These are phyloP conservation scores for Schizonepeta tenuifolia DNA, from an alignment of 257 asterid genomes.

Conservation along the genomic window DNA sequence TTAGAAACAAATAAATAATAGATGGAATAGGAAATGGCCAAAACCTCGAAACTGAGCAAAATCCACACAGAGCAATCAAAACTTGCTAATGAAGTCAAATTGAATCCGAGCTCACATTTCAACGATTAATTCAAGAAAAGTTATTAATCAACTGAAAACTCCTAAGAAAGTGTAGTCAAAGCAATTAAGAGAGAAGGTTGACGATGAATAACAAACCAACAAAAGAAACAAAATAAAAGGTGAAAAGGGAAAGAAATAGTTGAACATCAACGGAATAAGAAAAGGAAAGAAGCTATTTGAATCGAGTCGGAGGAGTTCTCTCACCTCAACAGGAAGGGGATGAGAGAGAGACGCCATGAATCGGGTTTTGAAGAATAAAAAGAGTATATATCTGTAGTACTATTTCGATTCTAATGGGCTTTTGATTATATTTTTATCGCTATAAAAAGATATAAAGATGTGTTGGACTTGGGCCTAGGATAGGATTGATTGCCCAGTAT, in stretches of 20 bases:
- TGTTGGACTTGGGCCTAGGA: too few species aligned
- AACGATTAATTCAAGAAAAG: background rate
- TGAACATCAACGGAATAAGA: background rate
- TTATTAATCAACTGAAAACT: background rate
- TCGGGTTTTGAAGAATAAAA: background rate
- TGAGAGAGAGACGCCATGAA: background rate
- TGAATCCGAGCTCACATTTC: slow-evolving; percentile 13
- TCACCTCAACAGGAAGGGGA: slow-evolving; percentile 19
- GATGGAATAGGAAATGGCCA: background rate
- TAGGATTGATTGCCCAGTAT: too few species aligned
- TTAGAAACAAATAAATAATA: background rate
- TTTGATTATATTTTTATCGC: too few species aligned
- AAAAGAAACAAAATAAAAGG: background rate
- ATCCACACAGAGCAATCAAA: background rate
- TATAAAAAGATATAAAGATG: too few species aligned
- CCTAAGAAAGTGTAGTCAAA: background rate
- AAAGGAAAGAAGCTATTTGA: background rate
- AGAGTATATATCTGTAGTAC: too few species aligned
- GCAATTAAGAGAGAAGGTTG: background rate
- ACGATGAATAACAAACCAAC: background rate
- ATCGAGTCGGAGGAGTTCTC: background rate
- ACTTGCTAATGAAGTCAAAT: background rate
- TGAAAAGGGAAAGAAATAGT: background rate
- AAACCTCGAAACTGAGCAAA: background rate
- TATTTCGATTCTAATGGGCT: too few species aligned